These are phyloP conservation scores for Rhizophagus prolifer DNA, from an alignment of 192 early-diverging fungal species.

Conservation along the genomic window DNA sequence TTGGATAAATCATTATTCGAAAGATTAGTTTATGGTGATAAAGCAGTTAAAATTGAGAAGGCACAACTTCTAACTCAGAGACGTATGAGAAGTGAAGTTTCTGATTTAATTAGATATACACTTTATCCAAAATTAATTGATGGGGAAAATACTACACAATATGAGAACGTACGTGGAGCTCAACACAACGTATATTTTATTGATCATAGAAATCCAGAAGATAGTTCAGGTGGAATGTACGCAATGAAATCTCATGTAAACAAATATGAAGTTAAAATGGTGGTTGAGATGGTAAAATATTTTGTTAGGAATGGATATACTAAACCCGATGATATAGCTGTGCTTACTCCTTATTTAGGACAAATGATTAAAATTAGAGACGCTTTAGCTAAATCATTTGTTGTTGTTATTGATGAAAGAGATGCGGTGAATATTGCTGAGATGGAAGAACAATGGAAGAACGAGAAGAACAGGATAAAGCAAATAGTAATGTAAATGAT, in stretches of 20 bases:
- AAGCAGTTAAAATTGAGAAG: background rate
- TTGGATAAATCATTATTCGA: constrained; percentile 56
- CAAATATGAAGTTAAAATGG: constrained; percentile 52
- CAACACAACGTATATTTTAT: constrained; percentile 49
- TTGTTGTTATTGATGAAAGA: constrained; percentile 41
- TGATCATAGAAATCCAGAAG: constrained; percentile 48
- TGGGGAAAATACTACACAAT: constrained; percentile 29
- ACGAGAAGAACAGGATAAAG: too few species aligned
- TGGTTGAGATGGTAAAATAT: constrained; percentile 42
- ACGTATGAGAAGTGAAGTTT: constrained; percentile 52
- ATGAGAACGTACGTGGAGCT: constrained; percentile 44
- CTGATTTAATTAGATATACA: constrained; percentile 45
- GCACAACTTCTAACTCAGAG: constrained; percentile 34
- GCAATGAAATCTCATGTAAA: constrained; percentile 50
- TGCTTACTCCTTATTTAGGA: too few species aligned
- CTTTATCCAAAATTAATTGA: constrained; percentile 51
- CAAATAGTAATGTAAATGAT: too few species aligned
- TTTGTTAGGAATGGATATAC: too few species aligned
- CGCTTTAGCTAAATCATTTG: constrained; percentile 30
- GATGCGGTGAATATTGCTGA: constrained; percentile 36
- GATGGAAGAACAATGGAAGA: constrained; percentile 4
- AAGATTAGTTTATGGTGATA: constrained; percentile 30
- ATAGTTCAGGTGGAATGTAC: constrained; percentile 27
- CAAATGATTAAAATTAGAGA: constrained; percentile 50
- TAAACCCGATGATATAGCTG: too few species aligned